Conservation (phyloP, 495 filamentous ascomycete genomes). For the Neurospora sp. region DNA sequence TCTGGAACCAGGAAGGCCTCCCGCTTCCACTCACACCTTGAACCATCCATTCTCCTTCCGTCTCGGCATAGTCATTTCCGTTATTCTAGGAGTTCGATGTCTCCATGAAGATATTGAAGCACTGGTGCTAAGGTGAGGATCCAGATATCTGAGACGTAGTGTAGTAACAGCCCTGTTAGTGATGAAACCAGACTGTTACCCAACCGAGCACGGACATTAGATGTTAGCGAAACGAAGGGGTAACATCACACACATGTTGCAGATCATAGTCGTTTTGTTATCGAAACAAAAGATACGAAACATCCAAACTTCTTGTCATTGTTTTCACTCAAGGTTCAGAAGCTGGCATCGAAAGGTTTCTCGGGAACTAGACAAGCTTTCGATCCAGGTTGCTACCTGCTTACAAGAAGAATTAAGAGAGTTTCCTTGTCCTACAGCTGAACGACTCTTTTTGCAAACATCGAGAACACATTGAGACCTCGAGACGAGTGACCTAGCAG, state of each 20-base stretch:
- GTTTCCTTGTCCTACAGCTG: background rate
- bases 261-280: background rate
- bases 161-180: background rate
- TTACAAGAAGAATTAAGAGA: background rate
- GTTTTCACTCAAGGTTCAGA: background rate
- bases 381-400: background rate
- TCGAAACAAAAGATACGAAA: background rate
- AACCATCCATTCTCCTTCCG: constrained; percentile 17
- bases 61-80: constrained; percentile 1
- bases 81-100: background rate
- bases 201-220: background rate
- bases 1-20: background rate
- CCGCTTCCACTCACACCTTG: background rate
- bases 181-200: background rate
- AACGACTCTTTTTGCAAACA: background rate
- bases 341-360: background rate
- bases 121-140: background rate
- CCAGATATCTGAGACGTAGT: background rate
- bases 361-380: background rate
- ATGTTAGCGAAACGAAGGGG: background rate
- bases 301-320: background rate
- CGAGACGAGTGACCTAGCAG: background rate
- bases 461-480: background rate
- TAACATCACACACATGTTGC: background rate
- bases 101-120: background rate